Percentiles rank a stretch among this genome's conserved stretches.
Evolutionary conservation across 1,284 basidiomycete genomes (phyloP).

Genomic region (Puccinia novopanici): DNA sequence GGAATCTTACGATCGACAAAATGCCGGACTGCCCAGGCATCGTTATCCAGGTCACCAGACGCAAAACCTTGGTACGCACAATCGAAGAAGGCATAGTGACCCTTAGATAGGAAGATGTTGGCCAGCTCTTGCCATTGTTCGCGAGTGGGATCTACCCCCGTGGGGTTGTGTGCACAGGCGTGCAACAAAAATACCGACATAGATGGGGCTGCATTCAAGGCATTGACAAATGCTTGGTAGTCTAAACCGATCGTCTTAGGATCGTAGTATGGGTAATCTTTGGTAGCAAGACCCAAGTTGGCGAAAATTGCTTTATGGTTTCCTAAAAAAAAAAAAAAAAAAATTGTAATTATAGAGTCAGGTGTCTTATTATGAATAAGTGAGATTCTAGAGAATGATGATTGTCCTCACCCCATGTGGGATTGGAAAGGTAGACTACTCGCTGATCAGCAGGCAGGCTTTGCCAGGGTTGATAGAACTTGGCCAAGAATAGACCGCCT

Average conservation of each 20-base stretch:
- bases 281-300: slow-evolving; percentile 76
- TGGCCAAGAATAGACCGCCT: slow-evolving; percentile 81
- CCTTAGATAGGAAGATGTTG: slow-evolving; percentile 71
- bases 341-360: neutral
- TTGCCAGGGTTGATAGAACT: slow-evolving; percentile 74
- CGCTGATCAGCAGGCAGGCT: slow-evolving; percentile 62
- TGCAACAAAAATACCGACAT: slow-evolving; percentile 85
- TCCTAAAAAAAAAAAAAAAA: slow-evolving; percentile 62
- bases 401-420: slow-evolving; percentile 78
- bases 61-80: slow-evolving; percentile 92
- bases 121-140: slow-evolving; percentile 86
- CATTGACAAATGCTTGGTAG: slow-evolving; percentile 71
- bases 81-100: slow-evolving; percentile 90
- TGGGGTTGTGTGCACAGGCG: slow-evolving; percentile 93
- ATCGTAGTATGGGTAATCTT: slow-evolving; percentile 88
- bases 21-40: slow-evolving; percentile 92
- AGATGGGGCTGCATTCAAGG: slow-evolving; percentile 69
- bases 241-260: slow-evolving; percentile 84
- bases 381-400: slow-evolving; percentile 2
- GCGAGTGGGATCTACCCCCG: slow-evolving; percentile 86
- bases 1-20: slow-evolving; percentile 76
- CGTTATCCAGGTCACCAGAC: slow-evolving; percentile 77
- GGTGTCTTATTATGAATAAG: neutral
- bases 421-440: slow-evolving; percentile 78
- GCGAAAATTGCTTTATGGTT: slow-evolving; percentile 89